Evolutionary conservation across 2,329 filamentous ascomycete species (phyloP), one percentile per base, ranked within the genome.

Genomic region (Ophiosphaerella narmari): DNA sequence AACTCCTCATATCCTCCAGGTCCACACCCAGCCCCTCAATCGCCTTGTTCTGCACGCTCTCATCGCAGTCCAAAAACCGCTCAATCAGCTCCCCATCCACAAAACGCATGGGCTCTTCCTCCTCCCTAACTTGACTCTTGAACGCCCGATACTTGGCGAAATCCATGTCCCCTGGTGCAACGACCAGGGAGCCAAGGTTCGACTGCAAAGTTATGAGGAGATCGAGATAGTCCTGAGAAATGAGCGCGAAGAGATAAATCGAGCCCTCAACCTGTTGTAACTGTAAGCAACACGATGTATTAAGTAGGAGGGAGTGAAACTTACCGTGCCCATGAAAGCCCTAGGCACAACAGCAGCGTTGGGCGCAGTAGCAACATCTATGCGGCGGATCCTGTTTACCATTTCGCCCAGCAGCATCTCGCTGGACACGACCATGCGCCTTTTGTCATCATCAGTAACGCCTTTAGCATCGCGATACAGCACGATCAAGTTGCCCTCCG

Each of bases 11-110:
- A 14, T 71, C 71, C 78, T 83, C 55, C 77, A 86, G 46, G 78
- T 87, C 57, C 81, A 79, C 41, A 77, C 85, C 70, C 48, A 84
- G 60, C 1, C 78, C 78, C 16, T 76, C 66, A 7, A 82, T 75
- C 48, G 84, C 79, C 60, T 78, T 76, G 52, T 77, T 74, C 66
- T 87, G 84, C 51, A 80, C 62, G 5, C 78, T 77, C 47, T 87
- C 84, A 39, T 82, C 79, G 55, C 89, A 77, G 56, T 91, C 86
- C 59, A 97, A 73, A 67, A 97, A 97, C 43, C 84, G 75, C 75
- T 97, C 93, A 11, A 99, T 80, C 63, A 97, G 78, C 70, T 97
- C 93, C 0, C 93, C 94, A 66, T 99, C 94, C 11, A 99, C 84
- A 64, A 97, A 97, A 1, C 93, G 82, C 66, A 85, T 89, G 0